These are phyloP conservation scores for Tulasnella sp. DNA, from an alignment of 768 basidiomycete genomes.

Conservation along the genomic window DNA sequence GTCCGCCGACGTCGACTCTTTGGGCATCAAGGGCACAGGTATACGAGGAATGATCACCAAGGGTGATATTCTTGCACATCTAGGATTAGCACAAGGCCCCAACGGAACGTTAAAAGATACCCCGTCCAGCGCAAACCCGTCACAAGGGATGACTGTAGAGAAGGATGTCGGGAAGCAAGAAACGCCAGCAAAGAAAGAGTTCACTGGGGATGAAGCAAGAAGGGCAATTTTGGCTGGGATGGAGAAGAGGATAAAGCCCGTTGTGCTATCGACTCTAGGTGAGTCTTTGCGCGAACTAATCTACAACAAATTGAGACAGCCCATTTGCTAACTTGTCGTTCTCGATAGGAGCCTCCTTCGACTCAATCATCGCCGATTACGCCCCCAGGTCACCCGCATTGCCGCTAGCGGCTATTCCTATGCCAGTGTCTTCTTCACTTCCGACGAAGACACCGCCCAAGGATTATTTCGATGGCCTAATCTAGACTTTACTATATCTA, in stretches of 20 bases:
- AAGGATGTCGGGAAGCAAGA: slow-evolving; percentile 19
- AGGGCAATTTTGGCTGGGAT: slow-evolving; percentile 4
- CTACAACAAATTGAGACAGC: no score
- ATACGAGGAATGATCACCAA: slow-evolving; percentile 91
- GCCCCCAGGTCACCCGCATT: slow-evolving; percentile 27
- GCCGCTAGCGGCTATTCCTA: slow-evolving; percentile 11
- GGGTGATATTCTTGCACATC: slow-evolving; percentile 80
- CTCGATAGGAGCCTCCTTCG: slow-evolving; percentile 33
- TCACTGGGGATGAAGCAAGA: slow-evolving; percentile 6
- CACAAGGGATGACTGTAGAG: slow-evolving; percentile 28
- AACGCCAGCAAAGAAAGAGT: neutral
- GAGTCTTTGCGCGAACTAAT: no score
- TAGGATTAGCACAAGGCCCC: slow-evolving; percentile 74
- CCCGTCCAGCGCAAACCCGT: slow-evolving; percentile 2
- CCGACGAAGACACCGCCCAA: slow-evolving; percentile 14
- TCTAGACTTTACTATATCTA: slow-evolving; percentile 9
- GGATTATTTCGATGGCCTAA: slow-evolving; percentile 19
- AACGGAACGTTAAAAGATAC: slow-evolving; percentile 50
- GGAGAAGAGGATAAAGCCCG: slow-evolving; percentile 38
- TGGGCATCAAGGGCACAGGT: slow-evolving; percentile 71
- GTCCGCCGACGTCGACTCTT: slow-evolving; percentile 38
- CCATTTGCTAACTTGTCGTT: slow-evolving; percentile 17
- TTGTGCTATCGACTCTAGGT: slow-evolving; percentile 30
- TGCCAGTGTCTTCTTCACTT: slow-evolving; percentile 17
- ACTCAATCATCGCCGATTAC: slow-evolving; percentile 68